These are phyloP conservation scores for Mucor indicus DNA, from an alignment of 371 early-diverging fungal genomes.

Conservation along the genomic window DNA sequence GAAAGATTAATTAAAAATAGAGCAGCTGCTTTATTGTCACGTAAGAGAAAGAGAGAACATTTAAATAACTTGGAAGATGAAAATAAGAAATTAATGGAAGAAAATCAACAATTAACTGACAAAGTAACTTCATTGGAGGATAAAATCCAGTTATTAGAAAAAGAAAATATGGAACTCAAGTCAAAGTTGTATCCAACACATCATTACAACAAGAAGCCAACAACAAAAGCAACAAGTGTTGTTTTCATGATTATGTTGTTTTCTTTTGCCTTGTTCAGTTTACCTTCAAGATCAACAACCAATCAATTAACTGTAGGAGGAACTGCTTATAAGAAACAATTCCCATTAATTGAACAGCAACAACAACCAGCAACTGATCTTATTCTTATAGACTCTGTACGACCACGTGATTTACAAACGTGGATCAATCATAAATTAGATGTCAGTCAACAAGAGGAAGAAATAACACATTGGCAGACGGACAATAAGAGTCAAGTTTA, in stretches of 20 bases:
- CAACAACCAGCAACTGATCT: constrained; percentile 17
- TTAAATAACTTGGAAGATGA: constrained; percentile 72
- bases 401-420: constrained; percentile 31
- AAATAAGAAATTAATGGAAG: constrained; percentile 54
- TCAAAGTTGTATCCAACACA: constrained; percentile 2
- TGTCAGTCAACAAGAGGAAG: background rate
- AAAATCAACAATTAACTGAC: constrained; percentile 58
- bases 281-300: constrained; percentile 40
- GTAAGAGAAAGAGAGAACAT: constrained; percentile 88
- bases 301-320: constrained; percentile 58
- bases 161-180: constrained; percentile 27
- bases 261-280: constrained; percentile 59
- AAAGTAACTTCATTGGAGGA: constrained; percentile 63
- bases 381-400: constrained; percentile 36
- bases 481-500: constrained; percentile 21
- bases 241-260: constrained; percentile 73
- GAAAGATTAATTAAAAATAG: constrained; percentile 89
- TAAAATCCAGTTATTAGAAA: constrained; percentile 29
- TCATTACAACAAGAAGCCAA: background rate
- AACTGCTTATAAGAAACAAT: constrained; percentile 7
- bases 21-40: constrained; percentile 84
- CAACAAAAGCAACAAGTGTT: constrained; percentile 49
- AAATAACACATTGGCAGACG: background rate
- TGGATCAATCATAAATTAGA: constrained; percentile 35
- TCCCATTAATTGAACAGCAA: constrained; percentile 18